Evolutionary conservation across 2,329 filamentous ascomycete genomes (phyloP).

Genomic region (Trichoderma pleuroti): DNA sequence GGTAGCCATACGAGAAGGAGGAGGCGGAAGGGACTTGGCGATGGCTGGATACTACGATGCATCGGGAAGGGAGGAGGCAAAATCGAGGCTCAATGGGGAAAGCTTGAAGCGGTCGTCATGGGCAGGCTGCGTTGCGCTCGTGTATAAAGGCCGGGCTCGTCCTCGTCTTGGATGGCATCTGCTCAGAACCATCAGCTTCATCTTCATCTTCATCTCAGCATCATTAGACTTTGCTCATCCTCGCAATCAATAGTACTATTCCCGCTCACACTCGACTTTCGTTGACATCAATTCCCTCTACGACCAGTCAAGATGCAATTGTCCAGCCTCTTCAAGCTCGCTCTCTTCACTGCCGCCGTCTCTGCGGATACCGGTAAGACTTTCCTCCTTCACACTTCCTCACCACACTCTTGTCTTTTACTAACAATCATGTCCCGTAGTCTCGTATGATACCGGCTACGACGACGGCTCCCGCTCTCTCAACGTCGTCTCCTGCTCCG

Average conservation of each 20-base stretch:
- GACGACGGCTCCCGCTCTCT: slow-evolving; percentile 58
- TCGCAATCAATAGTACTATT: neutral
- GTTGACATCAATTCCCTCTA: neutral
- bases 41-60: slow-evolving; percentile 9
- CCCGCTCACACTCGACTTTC: neutral
- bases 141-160: neutral
- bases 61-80: slow-evolving; percentile 5
- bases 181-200: slow-evolving; percentile 10
- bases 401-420: neutral
- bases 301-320: slow-evolving; percentile 42
- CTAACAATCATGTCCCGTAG: slow-evolving; percentile 33
- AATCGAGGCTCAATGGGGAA: neutral
- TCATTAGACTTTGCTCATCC: neutral
- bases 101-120: neutral
- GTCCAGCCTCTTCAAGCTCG: slow-evolving; percentile 38
- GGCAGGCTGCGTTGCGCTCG: neutral
- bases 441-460: slow-evolving; percentile 71
- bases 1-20: neutral
- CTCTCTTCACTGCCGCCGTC: slow-evolving; percentile 37
- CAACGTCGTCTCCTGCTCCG: slow-evolving; percentile 59
- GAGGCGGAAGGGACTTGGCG: slow-evolving; percentile 4
- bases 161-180: neutral
- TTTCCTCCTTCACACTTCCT: neutral
- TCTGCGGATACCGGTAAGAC: slow-evolving; percentile 35
- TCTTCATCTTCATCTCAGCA: neutral